Evolutionary conservation across 2,329 filamentous ascomycete genomes (phyloP).

Genomic region (Metarhizium humberi): DNA sequence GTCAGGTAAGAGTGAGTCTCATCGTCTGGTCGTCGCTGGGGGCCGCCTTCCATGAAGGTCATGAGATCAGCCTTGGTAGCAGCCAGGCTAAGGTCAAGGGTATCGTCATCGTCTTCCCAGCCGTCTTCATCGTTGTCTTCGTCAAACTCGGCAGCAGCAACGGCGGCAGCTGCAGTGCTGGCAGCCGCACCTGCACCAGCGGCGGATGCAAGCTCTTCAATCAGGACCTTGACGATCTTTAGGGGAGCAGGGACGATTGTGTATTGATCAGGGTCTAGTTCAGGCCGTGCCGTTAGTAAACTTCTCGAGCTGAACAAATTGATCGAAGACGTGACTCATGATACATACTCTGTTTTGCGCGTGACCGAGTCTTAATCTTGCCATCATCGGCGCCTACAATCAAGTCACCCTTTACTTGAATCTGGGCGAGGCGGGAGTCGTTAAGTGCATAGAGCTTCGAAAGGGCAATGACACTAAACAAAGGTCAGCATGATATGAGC

Average conservation of each 20-base stretch:
- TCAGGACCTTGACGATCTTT: conserved; percentile 93
- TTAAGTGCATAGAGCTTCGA: conserved; percentile 85
- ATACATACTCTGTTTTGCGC: conserved; percentile 66
- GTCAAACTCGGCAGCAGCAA: conserved; percentile 47
- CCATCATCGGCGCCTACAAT: conserved; percentile 66
- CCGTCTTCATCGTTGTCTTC: conserved; percentile 68
- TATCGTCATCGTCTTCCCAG: conserved; percentile 80
- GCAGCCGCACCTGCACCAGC: conserved; percentile 55
- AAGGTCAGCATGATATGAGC: conserved; percentile 10
- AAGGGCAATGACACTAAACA: conserved; percentile 71
- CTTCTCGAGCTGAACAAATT: background rate
- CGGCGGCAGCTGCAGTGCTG: conserved; percentile 53
- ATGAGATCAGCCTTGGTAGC: conserved; percentile 69
- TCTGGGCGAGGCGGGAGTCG: conserved; percentile 68
- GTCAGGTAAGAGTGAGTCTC: conserved; percentile 80
- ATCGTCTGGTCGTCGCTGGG: conserved; percentile 65
- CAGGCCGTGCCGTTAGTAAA: background rate
- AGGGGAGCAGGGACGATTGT: conserved; percentile 79
- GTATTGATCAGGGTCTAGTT: conserved; percentile 72
- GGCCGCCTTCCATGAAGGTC: conserved; percentile 57
- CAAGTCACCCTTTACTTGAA: conserved; percentile 84
- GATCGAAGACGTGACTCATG: background rate
- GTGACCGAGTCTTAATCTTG: conserved; percentile 88
- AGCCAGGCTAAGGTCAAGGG: conserved; percentile 65
- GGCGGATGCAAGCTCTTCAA: conserved; percentile 81